Base-by-base conservation (phyloP, 1,284 basidiomycete genomes). In the Ustilago trichophora region DNA sequence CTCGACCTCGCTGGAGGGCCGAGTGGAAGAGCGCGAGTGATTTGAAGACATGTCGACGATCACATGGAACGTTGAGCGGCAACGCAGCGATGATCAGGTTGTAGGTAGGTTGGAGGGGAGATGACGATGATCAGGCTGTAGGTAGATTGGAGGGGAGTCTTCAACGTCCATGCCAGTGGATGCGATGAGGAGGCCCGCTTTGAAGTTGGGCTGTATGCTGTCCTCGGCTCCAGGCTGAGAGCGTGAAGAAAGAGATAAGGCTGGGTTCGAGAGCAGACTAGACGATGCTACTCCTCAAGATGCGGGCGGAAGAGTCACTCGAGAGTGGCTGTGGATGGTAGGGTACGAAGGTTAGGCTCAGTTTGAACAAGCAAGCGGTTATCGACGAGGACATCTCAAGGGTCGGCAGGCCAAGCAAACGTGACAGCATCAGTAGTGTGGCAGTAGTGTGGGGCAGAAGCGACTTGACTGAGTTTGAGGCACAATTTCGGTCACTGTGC, bases 1-100 rank as follows among this genome's bases (percentile, higher is more conserved):
- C 38, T 62, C 58, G 24, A 58, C 65, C 50, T 68, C 65, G 42
- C 58, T 58, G 29, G 58, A 62, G 9, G 53, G 65, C 15, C 50
- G 65, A 16, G 58, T 62, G 15, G 48, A 49, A 10, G 53, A 49
- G n/a, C 54, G 48, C 21, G 60, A 64, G 4, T 25, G 49, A 16
- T 54, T 45, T 18, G 49, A 33, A 34, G 65, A 57, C 65, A 68
- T 68, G 15, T 0, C 40, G 19, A 36, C 10, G 12, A 4, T 37
- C 24, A 16, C 31, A 49, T 52, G 6, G 25, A 38, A 18, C 13
- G 41, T 41, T 16, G 26, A 26, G 13, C 3, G 8, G 19, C 32
- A 29, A 9, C 3, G 36, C 10, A 16, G n/a, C 11, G 32, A 11
- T 13, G 11, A 16, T 15, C 8, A 34, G 32, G n/a, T 7, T 8